Conservation (phyloP, 1,284 basidiomycete genomes). For the Trametes polyzona region DNA sequence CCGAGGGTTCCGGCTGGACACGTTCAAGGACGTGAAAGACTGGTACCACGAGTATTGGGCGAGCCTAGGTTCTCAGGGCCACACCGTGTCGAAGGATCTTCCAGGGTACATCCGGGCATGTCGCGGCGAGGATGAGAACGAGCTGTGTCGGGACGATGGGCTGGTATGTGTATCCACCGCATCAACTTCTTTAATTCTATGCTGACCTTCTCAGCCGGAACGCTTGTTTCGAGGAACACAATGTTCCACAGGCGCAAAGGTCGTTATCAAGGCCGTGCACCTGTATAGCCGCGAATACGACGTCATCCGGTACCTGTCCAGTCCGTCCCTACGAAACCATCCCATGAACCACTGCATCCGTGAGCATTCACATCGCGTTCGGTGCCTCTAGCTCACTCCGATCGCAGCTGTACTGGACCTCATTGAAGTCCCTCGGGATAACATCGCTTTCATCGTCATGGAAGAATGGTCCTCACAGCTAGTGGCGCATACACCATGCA, state of each 20-base stretch:
- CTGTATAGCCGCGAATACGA: slow-evolving; percentile 62
- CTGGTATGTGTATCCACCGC: slow-evolving; percentile 52
- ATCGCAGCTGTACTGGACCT: slow-evolving; percentile 63
- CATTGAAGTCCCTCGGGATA: slow-evolving; percentile 55
- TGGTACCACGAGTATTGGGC: slow-evolving; percentile 50
- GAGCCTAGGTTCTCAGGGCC: slow-evolving; percentile 29
- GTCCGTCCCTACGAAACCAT: slow-evolving; percentile 53
- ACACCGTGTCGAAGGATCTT: slow-evolving; percentile 30
- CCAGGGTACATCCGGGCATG: slow-evolving; percentile 42
- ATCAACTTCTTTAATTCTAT: neutral
- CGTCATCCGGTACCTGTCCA: slow-evolving; percentile 57
- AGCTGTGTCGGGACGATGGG: slow-evolving; percentile 69
- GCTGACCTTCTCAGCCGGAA: slow-evolving; percentile 53
- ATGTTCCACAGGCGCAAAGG: slow-evolving; percentile 50
- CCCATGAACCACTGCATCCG: slow-evolving; percentile 78
- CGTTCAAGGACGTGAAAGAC: slow-evolving; percentile 62
- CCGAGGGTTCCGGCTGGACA: slow-evolving; percentile 67
- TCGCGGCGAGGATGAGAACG: slow-evolving; percentile 50
- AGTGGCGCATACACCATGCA: slow-evolving; percentile 53
- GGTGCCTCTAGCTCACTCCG: slow-evolving; percentile 4
- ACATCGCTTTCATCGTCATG: slow-evolving; percentile 72
- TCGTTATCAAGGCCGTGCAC: slow-evolving; percentile 73
- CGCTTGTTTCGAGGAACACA: slow-evolving; percentile 70
- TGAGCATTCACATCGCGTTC: slow-evolving; percentile 40
- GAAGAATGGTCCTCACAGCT: slow-evolving; percentile 76